Base-by-base conservation (phyloP, 2,329 filamentous ascomycete species). In the Geosmithia putterillii region DNA sequence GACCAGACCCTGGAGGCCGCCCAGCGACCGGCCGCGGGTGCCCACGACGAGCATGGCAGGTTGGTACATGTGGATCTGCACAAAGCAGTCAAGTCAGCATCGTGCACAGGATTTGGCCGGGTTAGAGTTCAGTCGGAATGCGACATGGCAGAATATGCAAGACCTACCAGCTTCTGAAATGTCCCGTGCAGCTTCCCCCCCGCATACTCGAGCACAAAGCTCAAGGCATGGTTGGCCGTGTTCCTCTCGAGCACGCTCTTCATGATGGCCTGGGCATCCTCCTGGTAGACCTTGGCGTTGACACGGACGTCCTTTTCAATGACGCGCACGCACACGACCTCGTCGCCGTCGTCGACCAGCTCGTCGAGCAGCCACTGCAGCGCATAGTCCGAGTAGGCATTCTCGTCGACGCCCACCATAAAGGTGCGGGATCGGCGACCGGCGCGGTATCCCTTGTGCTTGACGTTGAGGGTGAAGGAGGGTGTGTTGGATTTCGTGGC, bases 341-440 rank as follows among this genome's bases (percentile, higher is more conserved):
- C 87, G 57, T 95, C 89, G 17, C 89, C 88, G 55, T 95, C 89
- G 54, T 95, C 88, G 36, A 95, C 86, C 44, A 95, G 72, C 63
- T 94, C 87, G 54, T 94, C 86, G 35, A 95, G 76, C 42, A 95
- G 72, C 88, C 88, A 95, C 61, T 94, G 86, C 17, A 95, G 70
- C 15, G 89, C 89, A 62, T 90, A 92, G 48, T 94, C 86, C 7
- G 87, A 94, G 61, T 95, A 95, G 46, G 86, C 77, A 53, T 95
- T 88, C 54, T 90, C 85, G 61, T 95, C 89, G 17, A 89, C 84
- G 18, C 89, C 89, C 49, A 89, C 90, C 57, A 95, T 79, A 54
- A 95, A 94, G 8, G 86, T 94, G 43, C 89, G 79, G 43, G 86
- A 92, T 46, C 86, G 76, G 47, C 87, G 81, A 37, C 80, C 81